A percentile compares a stretch with the other conserved stretches of the same genome.
Evolutionary conservation across 805 yeast genomes (phyloP).

Genomic region (Torulaspora franciscae): DNA sequence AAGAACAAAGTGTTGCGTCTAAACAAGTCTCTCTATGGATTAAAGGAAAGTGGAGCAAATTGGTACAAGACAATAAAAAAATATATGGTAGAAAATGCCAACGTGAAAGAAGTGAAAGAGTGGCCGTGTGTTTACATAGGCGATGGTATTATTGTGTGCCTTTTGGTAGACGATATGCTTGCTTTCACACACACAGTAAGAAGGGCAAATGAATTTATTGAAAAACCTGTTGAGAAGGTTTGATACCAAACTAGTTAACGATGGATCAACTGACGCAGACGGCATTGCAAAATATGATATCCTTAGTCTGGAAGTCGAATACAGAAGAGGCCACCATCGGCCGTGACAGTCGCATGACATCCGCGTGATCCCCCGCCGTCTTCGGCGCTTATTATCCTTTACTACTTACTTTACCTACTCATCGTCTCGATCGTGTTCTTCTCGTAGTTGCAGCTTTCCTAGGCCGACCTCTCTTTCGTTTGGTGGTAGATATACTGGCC

Average conservation of each 20-base stretch:
- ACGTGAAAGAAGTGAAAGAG: conserved; percentile 7
- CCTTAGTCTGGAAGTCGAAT: conserved; percentile 15
- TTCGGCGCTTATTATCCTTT: too few species aligned
- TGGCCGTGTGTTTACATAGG: conserved; percentile 17
- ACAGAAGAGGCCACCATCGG: neutral
- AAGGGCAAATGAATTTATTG: neutral
- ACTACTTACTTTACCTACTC: too few species aligned
- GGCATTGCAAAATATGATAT: conserved; percentile 16
- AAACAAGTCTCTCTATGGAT: neutral
- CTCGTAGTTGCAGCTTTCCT: too few species aligned
- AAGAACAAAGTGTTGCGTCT: neutral
- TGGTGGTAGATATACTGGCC: too few species aligned
- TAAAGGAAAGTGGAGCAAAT: conserved; percentile 2
- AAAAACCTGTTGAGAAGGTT: conserved; percentile 1
- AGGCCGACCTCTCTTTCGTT: too few species aligned
- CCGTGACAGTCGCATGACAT: too few species aligned
- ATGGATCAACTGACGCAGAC: conserved; percentile 7
- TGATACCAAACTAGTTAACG: conserved; percentile 15
- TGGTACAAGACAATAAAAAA: neutral
- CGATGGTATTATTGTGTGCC: conserved; percentile 4
- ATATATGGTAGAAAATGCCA: neutral
- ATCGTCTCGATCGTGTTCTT: too few species aligned
- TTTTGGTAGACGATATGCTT: conserved; percentile 19
- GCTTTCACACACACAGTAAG: conserved; percentile 1
- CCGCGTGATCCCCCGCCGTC: too few species aligned